phyloP scores from a whole-genome alignment of 208 protist genomes.

The Crithidia fasciculata region DNA sequence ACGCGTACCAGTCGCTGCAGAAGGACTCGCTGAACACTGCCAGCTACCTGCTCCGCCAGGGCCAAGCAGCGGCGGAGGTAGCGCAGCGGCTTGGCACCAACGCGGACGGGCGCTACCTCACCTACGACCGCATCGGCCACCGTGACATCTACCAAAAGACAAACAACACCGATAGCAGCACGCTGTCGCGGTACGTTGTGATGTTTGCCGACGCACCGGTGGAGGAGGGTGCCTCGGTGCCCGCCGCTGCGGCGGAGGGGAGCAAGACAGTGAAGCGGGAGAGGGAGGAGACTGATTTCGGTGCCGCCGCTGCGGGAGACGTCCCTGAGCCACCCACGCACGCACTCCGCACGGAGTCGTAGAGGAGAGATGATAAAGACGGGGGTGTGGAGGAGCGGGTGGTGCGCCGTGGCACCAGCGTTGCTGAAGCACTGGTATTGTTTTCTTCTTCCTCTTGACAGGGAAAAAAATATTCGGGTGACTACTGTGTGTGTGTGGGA shows the following conservation, averaged over 20 bases:
- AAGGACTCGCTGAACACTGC: conserved; percentile 62
- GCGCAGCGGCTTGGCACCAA: conserved; percentile 39
- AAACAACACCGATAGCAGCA: conserved; percentile 47
- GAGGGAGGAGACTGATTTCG: conserved; percentile 20
- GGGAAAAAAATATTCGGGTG: too few relatives aligned
- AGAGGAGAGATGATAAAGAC: background rate
- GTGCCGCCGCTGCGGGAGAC: background rate
- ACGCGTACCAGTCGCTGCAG: conserved; percentile 73
- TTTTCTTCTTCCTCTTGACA: too few relatives aligned
- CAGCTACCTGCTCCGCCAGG: conserved; percentile 68
- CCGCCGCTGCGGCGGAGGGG: background rate
- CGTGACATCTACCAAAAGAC: conserved; percentile 74
- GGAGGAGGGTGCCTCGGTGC: background rate
- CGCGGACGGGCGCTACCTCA: conserved; percentile 54
- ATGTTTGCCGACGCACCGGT: conserved; percentile 49
- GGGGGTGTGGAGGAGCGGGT: too few relatives aligned
- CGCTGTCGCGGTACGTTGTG: conserved; percentile 65
- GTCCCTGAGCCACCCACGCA: conserved; percentile 4
- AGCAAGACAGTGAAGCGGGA: conserved; percentile 26
- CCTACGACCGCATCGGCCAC: conserved; percentile 70
- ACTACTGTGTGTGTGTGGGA: too few relatives aligned
- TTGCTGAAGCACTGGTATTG: too few relatives aligned
- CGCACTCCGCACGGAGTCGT: conserved; percentile 7
- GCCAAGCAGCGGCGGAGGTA: conserved; percentile 16
- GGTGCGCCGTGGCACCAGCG: too few relatives aligned